Evolutionary conservation across 805 yeast genomes (phyloP), one percentile per base, ranked within the genome.

Genomic region (Suhomyces emberorum): DNA sequence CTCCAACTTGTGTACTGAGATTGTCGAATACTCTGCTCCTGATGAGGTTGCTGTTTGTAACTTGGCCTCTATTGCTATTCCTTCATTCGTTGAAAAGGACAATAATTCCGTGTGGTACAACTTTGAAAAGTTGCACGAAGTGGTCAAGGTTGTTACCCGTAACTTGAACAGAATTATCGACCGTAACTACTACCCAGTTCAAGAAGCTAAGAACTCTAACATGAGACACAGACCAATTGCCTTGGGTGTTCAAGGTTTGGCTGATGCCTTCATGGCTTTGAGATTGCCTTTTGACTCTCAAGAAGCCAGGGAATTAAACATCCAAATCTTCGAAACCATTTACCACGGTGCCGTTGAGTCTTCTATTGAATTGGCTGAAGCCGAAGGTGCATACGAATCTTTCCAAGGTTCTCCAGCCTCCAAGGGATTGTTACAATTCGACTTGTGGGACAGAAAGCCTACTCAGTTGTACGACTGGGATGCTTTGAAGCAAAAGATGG

Each of bases 191-290:
- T 91, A 91, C 58, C 98, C 98, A 4, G 81, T 86, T 16, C 77
- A 72, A 35, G 83, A 78, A 46, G 91, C 98, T 4, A 73, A 72
- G 51, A 54, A 44, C 30, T 86, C 96, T 12, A 91, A 93, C 61
- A 65, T 77, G 71, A 79, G 79, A 54, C 83, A 91, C 61, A 74
- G 98, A 51, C 98, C 98, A 15, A 77, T 91, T 52, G 97, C 97
- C n/a, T 64, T 91, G 15, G 98, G 98, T 48, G 96, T 91, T n/a
- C 96, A 91, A 62, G 98, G 98, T 40, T 70, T 91, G 37, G 96
- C 98, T 19, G 98, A 91, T 61, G 72, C 82, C 1, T 91, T 88
- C 61, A 76, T 87, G 73, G 70, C 74, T 46, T 69, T 91, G 43
- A 77, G 95, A 52, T 53, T 87, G 40, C 93, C 97, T 28, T 91